These are phyloP conservation scores for Paracorniculantispora psalliotae DNA, from an alignment of 2,329 filamentous ascomycete species.

Conservation along the genomic window DNA sequence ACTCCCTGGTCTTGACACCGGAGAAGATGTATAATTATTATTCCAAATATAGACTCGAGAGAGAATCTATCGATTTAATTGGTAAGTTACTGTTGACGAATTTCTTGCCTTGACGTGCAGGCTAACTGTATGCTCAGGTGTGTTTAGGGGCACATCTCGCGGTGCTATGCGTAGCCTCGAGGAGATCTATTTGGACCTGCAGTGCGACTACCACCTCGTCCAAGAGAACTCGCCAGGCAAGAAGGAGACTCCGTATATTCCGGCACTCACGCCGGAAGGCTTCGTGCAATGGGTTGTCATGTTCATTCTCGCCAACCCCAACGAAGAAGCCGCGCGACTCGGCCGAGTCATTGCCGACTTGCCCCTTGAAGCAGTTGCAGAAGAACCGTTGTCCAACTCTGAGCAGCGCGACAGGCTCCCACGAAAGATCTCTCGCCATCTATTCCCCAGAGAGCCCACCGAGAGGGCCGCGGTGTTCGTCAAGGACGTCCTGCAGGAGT, in stretches of 20 bases:
- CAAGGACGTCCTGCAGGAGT: constrained; percentile 52
- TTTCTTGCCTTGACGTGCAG: neutral
- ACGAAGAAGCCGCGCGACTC: constrained; percentile 67
- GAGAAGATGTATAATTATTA: constrained; percentile 73
- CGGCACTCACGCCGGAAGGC: constrained; percentile 61
- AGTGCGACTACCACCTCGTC: constrained; percentile 61
- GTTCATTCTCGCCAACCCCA: constrained; percentile 70
- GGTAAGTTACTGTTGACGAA: constrained; percentile 40
- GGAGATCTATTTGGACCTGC: constrained; percentile 46
- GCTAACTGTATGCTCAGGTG: neutral
- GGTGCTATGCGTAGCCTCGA: neutral
- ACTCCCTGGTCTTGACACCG: constrained; percentile 63
- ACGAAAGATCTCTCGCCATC: constrained; percentile 67
- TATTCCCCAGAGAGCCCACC: constrained; percentile 61
- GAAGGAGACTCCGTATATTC: constrained; percentile 51
- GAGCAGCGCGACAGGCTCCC: constrained; percentile 69
- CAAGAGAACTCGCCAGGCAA: constrained; percentile 41
- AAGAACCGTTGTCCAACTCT: constrained; percentile 50
- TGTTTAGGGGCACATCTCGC: neutral
- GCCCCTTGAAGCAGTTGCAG: constrained; percentile 50
- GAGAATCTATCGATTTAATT: constrained; percentile 65
- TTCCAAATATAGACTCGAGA: constrained; percentile 55
- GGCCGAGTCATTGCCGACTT: constrained; percentile 63
- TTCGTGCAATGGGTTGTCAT: constrained; percentile 68
- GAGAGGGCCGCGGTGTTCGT: constrained; percentile 54